These are phyloP conservation scores for Dactylellina leptospora DNA, from an alignment of 2,329 filamentous ascomycete species.

Conservation along the genomic window DNA sequence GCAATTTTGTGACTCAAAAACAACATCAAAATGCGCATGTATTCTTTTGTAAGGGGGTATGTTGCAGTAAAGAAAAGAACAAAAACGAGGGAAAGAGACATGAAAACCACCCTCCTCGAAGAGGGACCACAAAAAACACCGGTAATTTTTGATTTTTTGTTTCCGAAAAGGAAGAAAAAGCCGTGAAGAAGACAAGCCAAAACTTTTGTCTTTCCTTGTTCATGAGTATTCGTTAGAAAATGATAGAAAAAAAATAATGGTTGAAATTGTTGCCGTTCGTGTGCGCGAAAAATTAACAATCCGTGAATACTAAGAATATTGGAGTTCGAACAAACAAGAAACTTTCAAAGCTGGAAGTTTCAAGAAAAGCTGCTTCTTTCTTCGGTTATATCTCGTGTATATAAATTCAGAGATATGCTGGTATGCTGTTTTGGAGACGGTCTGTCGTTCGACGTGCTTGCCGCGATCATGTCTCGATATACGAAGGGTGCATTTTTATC, in stretches of 20 bases:
- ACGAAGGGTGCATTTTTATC: conserved; percentile 19
- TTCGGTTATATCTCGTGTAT: conserved; percentile 2
- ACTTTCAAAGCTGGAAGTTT: conserved; percentile 9
- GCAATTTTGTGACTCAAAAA: conserved; percentile 39
- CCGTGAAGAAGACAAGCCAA: conserved; percentile 52
- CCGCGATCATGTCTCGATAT: conserved; percentile 17
- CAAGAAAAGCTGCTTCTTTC: conserved; percentile 14
- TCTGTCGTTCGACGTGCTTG: conserved; percentile 21
- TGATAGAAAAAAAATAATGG: conserved; percentile 4
- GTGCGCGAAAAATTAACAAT: conserved; percentile 21
- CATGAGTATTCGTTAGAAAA: conserved; percentile 44
- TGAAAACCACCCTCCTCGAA: conserved; percentile 33
- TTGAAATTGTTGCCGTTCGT: conserved; percentile 21
- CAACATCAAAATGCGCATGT: conserved; percentile 37
- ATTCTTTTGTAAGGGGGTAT: conserved; percentile 54
- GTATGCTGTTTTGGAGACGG: conserved; percentile 1
- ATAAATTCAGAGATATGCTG: neutral
- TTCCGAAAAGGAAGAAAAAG: conserved; percentile 37
- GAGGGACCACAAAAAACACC: conserved; percentile 43
- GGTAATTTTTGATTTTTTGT: conserved; percentile 41
- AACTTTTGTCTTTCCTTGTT: conserved; percentile 54
- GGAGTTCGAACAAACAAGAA: neutral
- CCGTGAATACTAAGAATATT: conserved; percentile 24
- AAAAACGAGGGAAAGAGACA: neutral
- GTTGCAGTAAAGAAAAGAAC: conserved; percentile 30